Evolutionary conservation across 2,329 filamentous ascomycete genomes (phyloP).

Genomic region (Uncinocarpus reesii): DNA sequence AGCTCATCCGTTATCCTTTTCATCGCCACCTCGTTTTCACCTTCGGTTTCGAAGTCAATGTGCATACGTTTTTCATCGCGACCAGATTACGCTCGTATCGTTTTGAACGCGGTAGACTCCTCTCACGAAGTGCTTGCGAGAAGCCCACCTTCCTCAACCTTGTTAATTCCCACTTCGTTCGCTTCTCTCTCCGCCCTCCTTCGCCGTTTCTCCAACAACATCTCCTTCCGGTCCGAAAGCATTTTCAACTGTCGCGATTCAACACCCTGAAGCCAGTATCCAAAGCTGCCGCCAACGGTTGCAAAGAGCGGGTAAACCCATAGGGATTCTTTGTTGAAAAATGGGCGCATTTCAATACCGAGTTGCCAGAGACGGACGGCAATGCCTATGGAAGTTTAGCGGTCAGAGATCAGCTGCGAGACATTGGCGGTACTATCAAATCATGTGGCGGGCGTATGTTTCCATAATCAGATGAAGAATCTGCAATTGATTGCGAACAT

Average conservation of each 20-base stretch:
- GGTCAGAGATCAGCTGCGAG: not conserved
- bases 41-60: not conserved
- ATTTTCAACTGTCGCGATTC: conserved; percentile 70
- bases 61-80: not conserved
- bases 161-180: conserved; percentile 19
- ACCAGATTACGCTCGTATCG: not conserved
- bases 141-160: conserved; percentile 27
- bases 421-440: too few relatives aligned
- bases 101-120: not conserved
- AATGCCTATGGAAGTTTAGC: conserved; percentile 51
- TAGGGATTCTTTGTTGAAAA: conserved; percentile 73
- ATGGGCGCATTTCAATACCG: conserved; percentile 94
- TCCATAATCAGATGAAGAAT: too few relatives aligned
- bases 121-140: conserved; percentile 31
- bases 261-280: conserved; percentile 91
- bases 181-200: conserved; percentile 59
- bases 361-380: conserved; percentile 92
- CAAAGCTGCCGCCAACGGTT: conserved; percentile 76
- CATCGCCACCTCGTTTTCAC: not conserved
- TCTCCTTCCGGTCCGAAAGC: conserved; percentile 65
- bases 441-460: too few relatives aligned
- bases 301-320: conserved; percentile 91
- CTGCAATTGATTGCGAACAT: too few relatives aligned
- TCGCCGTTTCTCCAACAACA: conserved; percentile 79
- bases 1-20: not conserved